These are phyloP conservation scores for Bathelium albidoporum DNA, from an alignment of 495 filamentous ascomycete genomes.

Conservation along the genomic window DNA sequence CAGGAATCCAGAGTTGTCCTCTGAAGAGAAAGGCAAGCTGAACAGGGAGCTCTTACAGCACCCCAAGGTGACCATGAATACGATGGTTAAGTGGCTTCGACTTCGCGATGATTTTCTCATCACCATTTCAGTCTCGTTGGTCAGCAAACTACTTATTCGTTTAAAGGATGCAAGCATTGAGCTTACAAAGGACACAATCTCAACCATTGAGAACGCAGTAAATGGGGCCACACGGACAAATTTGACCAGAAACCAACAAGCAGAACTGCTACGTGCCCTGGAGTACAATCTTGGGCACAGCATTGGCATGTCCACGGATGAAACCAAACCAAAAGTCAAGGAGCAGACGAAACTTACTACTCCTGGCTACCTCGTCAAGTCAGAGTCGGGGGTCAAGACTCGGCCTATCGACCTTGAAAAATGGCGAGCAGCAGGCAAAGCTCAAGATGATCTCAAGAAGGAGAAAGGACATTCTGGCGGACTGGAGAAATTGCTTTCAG, in stretches of 20 bases:
- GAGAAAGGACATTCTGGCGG: not conserved
- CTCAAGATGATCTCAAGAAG: not conserved
- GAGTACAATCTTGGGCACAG: constrained; percentile 61
- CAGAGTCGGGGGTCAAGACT: not conserved
- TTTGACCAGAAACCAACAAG: constrained; percentile 63
- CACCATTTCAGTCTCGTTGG: constrained; percentile 55
- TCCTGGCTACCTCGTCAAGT: not conserved
- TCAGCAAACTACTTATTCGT: constrained; percentile 61
- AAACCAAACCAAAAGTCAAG: constrained; percentile 10
- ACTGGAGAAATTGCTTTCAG: constrained; percentile 10
- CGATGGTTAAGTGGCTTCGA: constrained; percentile 71
- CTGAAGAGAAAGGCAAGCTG: constrained; percentile 3
- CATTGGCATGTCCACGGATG: constrained; percentile 33
- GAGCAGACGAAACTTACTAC: constrained; percentile 18
- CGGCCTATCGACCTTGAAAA: constrained; percentile 7
- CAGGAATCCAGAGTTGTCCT: constrained; percentile 22
- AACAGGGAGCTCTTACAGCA: constrained; percentile 46
- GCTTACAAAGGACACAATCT: constrained; percentile 48
- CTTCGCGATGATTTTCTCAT: constrained; percentile 77
- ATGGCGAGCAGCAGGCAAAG: not conserved
- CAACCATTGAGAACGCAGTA: constrained; percentile 55
- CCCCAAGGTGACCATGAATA: constrained; percentile 52
- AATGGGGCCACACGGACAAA: too few species aligned
- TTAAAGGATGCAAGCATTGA: constrained; percentile 59
- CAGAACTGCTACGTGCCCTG: constrained; percentile 67